A percentile compares a stretch with the other conserved stretches of the same genome.
Conservation (phyloP, 768 basidiomycete species). For the Boletus vinaceobasis region DNA sequence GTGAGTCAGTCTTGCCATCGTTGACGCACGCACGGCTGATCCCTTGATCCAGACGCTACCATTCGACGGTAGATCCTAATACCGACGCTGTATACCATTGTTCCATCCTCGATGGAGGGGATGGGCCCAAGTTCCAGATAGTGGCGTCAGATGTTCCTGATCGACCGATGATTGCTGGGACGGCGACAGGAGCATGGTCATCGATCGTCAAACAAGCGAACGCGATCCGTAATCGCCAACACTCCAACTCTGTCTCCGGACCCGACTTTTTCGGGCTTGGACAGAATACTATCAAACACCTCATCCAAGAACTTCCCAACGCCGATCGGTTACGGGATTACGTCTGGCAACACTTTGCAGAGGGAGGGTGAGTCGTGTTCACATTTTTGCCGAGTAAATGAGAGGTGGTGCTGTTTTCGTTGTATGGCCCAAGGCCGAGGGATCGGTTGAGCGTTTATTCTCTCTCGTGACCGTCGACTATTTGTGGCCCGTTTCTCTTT, state of each 20-base stretch:
- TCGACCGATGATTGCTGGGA: constrained; percentile 75
- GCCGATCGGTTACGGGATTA: constrained; percentile 74
- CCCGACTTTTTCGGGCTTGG: constrained; percentile 87
- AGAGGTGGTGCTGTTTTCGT: constrained; percentile 5
- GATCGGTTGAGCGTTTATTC: too few relatives aligned
- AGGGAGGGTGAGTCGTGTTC: constrained; percentile 68
- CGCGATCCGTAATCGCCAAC: constrained; percentile 73
- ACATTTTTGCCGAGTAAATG: constrained; percentile 9
- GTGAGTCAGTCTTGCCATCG: constrained; percentile 35
- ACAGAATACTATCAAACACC: constrained; percentile 85
- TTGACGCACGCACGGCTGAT: neutral
- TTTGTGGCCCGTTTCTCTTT: constrained; percentile 20
- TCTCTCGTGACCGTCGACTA: constrained; percentile 12
- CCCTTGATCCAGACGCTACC: constrained; percentile 55
- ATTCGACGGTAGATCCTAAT: constrained; percentile 68
- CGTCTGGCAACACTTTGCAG: constrained; percentile 82
- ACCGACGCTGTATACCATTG: constrained; percentile 75
- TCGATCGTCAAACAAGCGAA: constrained; percentile 82
- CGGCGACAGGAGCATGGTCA: constrained; percentile 85
- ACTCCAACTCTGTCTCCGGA: constrained; percentile 84
- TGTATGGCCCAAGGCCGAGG: constrained; percentile 9
- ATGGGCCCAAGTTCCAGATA: constrained; percentile 84
- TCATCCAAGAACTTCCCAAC: constrained; percentile 80
- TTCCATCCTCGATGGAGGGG: constrained; percentile 80
- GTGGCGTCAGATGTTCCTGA: constrained; percentile 69